Evolutionary conservation across 108 stramenopile genomes (phyloP), one percentile per base, ranked within the genome.

Genomic region (Nitzschia sp.): DNA sequence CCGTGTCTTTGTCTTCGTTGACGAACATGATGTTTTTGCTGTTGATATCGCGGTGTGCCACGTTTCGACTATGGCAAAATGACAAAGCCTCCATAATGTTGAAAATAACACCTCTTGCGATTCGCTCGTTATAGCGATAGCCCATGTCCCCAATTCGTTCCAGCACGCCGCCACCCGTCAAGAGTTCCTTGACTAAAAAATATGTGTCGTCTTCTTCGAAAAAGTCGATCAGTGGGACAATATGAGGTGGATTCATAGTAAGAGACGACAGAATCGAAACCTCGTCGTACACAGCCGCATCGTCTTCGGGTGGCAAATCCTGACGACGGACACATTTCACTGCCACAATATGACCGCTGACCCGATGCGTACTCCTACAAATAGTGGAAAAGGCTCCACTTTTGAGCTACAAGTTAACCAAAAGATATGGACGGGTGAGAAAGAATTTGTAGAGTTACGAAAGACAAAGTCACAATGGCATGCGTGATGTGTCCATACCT

Each of bases 201-300:
- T 88, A 87, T 15, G 75, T 80, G 24, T 86, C 82, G 31, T 88
- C 82, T 64, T 87, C 82, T 11, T 88, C 83, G 66, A 97, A 95
- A 61, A 96, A 93, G 69, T 97, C 96, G 55, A 90, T 77, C 23
- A 97, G 76, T n/a, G 87, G 85, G 11, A 91, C 84, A 51, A 97
- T 90, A 75, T 89, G 75, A 24, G 87, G 84, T 60, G 95, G 94
- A 1, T 49, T 30, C 24, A 32, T 48, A 46, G 75, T 66, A 5
- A 95, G 67, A 25, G 77, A 69, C 24, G 88, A 72, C 21, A 95
- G 78, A 64, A 97, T 87, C 30, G 81, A 81, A 21, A 94, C 94
- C 75, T 95, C 94, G 27, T 87, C 83, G 70, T 75, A 84, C 2
- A 94, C 85, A 28, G 82, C 86, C 1, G 84, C 83, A 53, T 85